These are phyloP conservation scores for Colletotrichum liaoningense DNA, from an alignment of 2,329 filamentous ascomycete species.

Conservation along the genomic window DNA sequence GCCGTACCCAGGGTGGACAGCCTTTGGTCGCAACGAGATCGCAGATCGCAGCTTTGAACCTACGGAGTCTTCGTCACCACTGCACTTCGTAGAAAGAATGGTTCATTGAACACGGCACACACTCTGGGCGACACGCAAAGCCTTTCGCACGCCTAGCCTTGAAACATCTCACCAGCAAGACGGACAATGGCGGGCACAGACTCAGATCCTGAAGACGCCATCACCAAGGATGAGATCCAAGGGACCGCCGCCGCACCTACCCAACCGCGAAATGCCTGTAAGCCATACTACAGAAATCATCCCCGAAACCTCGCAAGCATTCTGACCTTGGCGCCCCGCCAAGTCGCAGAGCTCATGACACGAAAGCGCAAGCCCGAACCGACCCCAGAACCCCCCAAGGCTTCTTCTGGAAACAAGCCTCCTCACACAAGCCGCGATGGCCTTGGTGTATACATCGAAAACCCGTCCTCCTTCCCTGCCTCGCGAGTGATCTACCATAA, in stretches of 20 bases:
- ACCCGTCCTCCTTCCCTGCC: conserved; percentile 71
- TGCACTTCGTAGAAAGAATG: background rate
- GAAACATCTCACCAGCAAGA: background rate
- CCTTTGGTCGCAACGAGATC: background rate
- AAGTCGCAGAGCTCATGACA: conserved; percentile 52
- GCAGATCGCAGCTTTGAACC: background rate
- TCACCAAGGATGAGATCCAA: conserved; percentile 54
- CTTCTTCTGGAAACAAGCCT: conserved; percentile 41
- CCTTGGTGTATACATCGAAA: conserved; percentile 73
- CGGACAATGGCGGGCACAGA: conserved; percentile 42
- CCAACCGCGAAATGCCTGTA: conserved; percentile 56
- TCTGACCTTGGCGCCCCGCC: background rate
- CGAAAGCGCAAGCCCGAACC: conserved; percentile 47
- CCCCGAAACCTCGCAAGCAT: background rate
- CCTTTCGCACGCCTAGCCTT: background rate
- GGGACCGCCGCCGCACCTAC: conserved; percentile 44
- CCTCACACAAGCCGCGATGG: conserved; percentile 66
- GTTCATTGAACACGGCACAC: background rate
- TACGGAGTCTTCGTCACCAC: background rate
- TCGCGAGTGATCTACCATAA: conserved; percentile 74
- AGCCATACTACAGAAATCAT: background rate
- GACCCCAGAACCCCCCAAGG: conserved; percentile 26
- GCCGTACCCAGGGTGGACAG: background rate
- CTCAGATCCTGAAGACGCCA: conserved; percentile 52
- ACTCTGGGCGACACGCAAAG: background rate